These are phyloP conservation scores for Jatropha curcas DNA, from an alignment of 345 rosid species.

Conservation along the genomic window DNA sequence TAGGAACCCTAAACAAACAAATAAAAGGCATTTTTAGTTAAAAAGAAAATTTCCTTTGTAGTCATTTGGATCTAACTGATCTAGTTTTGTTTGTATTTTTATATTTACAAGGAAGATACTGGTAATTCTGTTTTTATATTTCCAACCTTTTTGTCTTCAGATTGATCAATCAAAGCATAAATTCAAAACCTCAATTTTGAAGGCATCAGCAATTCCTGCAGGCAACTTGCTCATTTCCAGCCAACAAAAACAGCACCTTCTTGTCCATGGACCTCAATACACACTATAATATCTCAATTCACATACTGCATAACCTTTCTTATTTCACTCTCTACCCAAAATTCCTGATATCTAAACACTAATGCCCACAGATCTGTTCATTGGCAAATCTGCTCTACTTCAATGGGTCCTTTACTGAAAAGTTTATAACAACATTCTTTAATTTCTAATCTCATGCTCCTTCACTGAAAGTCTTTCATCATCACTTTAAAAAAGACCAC, in stretches of 20 bases:
- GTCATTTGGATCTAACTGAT: not conserved
- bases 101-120: not conserved
- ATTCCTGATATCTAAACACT: not conserved
- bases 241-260: not conserved
- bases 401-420: not conserved
- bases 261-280: not conserved
- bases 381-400: not conserved
- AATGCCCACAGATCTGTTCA: not conserved
- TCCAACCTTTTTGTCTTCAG: not conserved
- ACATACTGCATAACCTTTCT: not conserved
- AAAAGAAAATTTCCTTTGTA: not conserved
- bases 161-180: not conserved
- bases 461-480: not conserved
- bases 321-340: not conserved
- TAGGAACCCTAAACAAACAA: not conserved
- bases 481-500: not conserved
- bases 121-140: not conserved
- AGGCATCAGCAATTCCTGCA: not conserved
- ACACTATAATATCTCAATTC: not conserved
- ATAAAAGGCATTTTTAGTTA: not conserved
- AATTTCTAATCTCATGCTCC: not conserved
- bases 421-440: not conserved
- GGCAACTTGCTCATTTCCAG: not conserved
- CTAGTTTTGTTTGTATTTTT: not conserved
- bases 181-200: not conserved